phyloP scores from a whole-genome alignment of 1,139 yeast genomes.

The Nadsonia commutata region DNA sequence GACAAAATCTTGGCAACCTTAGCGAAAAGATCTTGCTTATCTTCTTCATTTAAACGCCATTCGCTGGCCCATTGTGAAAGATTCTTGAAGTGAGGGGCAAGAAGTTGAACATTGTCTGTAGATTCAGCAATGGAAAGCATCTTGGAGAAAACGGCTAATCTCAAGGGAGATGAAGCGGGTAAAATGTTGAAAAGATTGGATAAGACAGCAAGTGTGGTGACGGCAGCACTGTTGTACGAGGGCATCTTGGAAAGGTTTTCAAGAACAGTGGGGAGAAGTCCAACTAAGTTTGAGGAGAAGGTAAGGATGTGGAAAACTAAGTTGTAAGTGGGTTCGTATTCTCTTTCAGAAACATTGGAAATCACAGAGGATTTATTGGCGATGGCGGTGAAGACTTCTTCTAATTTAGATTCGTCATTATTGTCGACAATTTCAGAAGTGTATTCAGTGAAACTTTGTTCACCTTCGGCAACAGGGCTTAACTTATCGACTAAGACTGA shows the following conservation, averaged over 20 bases:
- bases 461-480: constrained; percentile 16
- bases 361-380: constrained; percentile 21
- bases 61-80: constrained; percentile 25
- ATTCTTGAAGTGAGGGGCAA: constrained; percentile 25
- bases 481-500: constrained; percentile 25
- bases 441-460: constrained; percentile 9
- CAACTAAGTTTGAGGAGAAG: constrained; percentile 21
- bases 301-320: constrained; percentile 25
- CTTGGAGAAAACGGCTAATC: constrained; percentile 21
- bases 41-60: constrained; percentile 22
- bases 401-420: constrained; percentile 5
- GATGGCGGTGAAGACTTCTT: constrained; percentile 16
- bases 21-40: constrained; percentile 17
- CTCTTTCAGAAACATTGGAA: constrained; percentile 23
- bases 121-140: constrained; percentile 23
- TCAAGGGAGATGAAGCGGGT: constrained; percentile 18
- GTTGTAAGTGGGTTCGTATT: constrained; percentile 29
- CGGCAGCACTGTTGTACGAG: constrained; percentile 17
- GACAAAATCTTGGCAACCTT: constrained; percentile 17
- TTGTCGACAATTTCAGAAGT: constrained; percentile 4
- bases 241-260: constrained; percentile 19
- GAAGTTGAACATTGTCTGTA: constrained; percentile 20
- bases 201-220: constrained; percentile 23
- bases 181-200: constrained; percentile 29
- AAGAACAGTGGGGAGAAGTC: constrained; percentile 20